These are phyloP conservation scores for Apophysomyces sp. DNA, from an alignment of 371 early-diverging fungal species.

Conservation along the genomic window DNA sequence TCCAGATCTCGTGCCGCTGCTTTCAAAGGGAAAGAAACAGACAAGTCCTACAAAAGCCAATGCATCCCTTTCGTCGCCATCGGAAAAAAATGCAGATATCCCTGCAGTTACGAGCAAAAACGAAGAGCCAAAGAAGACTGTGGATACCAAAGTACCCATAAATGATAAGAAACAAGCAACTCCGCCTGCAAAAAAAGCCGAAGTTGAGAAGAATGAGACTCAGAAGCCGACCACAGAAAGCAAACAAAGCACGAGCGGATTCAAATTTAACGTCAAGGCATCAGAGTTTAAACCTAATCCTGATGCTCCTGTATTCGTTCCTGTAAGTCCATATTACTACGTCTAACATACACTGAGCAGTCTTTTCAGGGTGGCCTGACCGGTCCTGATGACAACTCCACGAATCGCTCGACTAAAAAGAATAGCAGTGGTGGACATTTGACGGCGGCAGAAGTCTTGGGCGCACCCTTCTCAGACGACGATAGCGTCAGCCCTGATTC, in stretches of 20 bases:
- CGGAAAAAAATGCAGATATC: background rate
- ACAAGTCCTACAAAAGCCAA: conserved; percentile 5
- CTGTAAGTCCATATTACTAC: conserved; percentile 34
- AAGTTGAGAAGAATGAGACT: conserved; percentile 7
- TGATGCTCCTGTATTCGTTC: conserved; percentile 76
- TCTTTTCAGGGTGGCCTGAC: conserved; percentile 6
- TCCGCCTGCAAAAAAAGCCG: conserved; percentile 8
- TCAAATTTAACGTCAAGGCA: conserved; percentile 86
- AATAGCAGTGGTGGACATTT: conserved; percentile 14
- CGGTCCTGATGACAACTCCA: conserved; percentile 16
- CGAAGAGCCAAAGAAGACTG: background rate
- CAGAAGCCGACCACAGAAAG: conserved; percentile 21
- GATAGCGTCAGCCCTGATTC: conserved; percentile 27
- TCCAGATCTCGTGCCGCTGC: conserved; percentile 70
- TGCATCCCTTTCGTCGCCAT: background rate
- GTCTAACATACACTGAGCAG: background rate
- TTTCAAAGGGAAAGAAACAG: conserved; percentile 53
- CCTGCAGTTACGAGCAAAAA: background rate
- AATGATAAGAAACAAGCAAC: conserved; percentile 4
- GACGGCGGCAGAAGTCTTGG: conserved; percentile 31
- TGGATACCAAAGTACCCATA: background rate
- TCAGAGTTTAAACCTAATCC: conserved; percentile 88
- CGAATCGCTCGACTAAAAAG: conserved; percentile 26
- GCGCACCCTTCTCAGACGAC: conserved; percentile 28
- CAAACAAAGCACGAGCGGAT: conserved; percentile 36